Base-by-base conservation (phyloP, 2,329 filamentous ascomycete genomes). In the Aspergillus ochraceoroseus region DNA sequence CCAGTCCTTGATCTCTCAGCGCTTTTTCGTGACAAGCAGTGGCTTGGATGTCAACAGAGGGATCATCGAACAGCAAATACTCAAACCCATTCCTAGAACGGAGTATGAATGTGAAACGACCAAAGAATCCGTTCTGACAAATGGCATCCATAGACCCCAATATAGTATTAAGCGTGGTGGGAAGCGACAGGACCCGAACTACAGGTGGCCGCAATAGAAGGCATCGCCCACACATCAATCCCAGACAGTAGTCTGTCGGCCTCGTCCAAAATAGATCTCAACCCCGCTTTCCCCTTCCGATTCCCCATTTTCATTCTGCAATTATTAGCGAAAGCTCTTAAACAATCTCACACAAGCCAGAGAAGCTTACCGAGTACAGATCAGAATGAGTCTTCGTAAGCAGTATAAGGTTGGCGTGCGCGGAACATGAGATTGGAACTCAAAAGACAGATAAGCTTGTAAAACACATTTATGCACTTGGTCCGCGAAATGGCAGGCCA, bases 391-490 rank as follows among this genome's bases (percentile, higher is more conserved):
- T 35, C 32, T 36, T 29, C 38, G 27, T 19, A 20, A 43, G 29
- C 20, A 40, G 32, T 44, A 39, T 32, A 32, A 39, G 29, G 28
- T 39, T 31, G 27, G 30, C 14, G 22, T 25, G 28, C 36, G 29
- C 23, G 42, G 32, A 34, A 25, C 32, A 46, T 13, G 28, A 41
- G 22, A 35, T 25, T 13, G 41, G 19, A 47, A 34, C 31, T 15
- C 36, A 37, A 44, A 30, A 12, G 39, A 49, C 25, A 32, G 30
- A 41, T 43, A 40, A 35, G 35, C 43, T 47, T 34, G 30, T 38
- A 32, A 35, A 43, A 43, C 32, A 34, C 32, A 35, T 30, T 27
- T 38, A 30, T 29, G 18, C 27, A 17, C 18, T 14, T 25, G 31
- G 13, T 19, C 25, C 32, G 38, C 29, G 39, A 38, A 31, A 41